Conservation (phyloP, 805 yeast species). For the Metschnikowia gruessii region DNA sequence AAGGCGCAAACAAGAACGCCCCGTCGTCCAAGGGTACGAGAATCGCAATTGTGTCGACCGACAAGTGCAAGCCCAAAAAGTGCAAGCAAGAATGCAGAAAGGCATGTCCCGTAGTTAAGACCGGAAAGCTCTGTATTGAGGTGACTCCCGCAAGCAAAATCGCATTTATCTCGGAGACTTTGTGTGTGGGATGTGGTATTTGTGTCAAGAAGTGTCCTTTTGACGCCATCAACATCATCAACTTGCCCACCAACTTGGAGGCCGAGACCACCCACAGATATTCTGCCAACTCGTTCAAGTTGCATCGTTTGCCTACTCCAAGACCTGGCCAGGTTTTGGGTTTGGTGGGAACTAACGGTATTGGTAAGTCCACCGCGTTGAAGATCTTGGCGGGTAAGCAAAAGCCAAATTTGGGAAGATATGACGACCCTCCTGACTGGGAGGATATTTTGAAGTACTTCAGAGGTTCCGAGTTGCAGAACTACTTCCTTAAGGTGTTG, state of each 20-base stretch:
- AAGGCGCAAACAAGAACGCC: slow-evolving; percentile 17
- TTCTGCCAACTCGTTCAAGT: slow-evolving; percentile 95
- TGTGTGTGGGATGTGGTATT: slow-evolving; percentile 99
- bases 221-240: slow-evolving; percentile 94
- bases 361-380: slow-evolving; percentile 96
- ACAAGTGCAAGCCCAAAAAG: slow-evolving; percentile 96
- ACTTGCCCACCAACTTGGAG: slow-evolving; percentile 93
- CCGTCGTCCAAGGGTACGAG: slow-evolving; percentile 52
- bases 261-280: slow-evolving; percentile 93
- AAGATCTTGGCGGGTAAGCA: slow-evolving; percentile 96
- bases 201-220: slow-evolving; percentile 98
- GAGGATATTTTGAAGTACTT: slow-evolving; percentile 84
- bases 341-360: slow-evolving; percentile 98
- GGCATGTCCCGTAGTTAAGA: slow-evolving; percentile 96
- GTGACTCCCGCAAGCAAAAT: slow-evolving; percentile 87
- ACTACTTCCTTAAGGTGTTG: slow-evolving; percentile 87
- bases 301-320: slow-evolving; percentile 96
- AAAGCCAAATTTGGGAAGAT: slow-evolving; percentile 93
- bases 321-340: slow-evolving; percentile 99
- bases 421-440: slow-evolving; percentile 98
- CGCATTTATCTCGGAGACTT: slow-evolving; percentile 88
- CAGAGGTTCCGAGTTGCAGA: slow-evolving; percentile 97
- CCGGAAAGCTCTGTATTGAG: slow-evolving; percentile 97
- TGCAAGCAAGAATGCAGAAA: slow-evolving; percentile 98
- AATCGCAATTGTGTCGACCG: slow-evolving; percentile 93